A percentile compares a stretch with the other conserved stretches of the same genome.
phyloP scores from a whole-genome alignment of 75 land plant species.

The Selaginella moellendorffii region DNA sequence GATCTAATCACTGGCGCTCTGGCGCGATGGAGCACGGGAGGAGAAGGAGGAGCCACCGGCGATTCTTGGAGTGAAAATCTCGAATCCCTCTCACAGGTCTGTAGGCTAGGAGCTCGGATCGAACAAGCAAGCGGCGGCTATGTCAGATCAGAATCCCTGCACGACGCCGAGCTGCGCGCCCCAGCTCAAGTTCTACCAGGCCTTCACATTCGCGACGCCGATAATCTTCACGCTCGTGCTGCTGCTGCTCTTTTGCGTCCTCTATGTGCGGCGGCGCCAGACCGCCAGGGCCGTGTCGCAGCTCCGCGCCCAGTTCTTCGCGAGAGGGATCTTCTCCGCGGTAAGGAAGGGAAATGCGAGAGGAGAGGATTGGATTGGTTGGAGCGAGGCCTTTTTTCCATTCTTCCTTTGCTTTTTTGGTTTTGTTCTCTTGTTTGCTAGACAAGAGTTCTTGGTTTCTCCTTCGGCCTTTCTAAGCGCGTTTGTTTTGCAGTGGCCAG shows the following conservation, averaged over 20 bases:
- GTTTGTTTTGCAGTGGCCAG: constrained; percentile 1
- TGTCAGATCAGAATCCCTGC: not conserved
- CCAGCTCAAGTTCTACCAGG: constrained; percentile 14
- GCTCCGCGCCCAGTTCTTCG: constrained; percentile 10
- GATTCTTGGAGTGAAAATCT: not conserved
- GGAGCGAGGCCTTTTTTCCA: no score
- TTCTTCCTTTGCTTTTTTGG: no score
- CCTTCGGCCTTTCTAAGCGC: not conserved
- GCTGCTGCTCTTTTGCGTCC: constrained; percentile 13
- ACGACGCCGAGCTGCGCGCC: not conserved
- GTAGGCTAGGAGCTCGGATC: no score
- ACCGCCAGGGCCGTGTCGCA: not conserved
- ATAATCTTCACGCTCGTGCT: constrained; percentile 11
- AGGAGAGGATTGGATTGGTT: no score
- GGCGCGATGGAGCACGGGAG: not conserved
- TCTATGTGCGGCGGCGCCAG: constrained; percentile 10
- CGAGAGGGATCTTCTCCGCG: constrained; percentile 4
- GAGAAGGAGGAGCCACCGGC: not conserved
- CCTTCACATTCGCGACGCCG: constrained; percentile 15
- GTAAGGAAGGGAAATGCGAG: no score
- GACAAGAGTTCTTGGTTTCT: no score
- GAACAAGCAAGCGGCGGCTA: no score
- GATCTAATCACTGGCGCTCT: not conserved
- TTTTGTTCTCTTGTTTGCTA: no score
- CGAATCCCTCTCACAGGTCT: no score